These are phyloP conservation scores for Tulasnella sp. DNA, from an alignment of 768 basidiomycete species.

Conservation along the genomic window DNA sequence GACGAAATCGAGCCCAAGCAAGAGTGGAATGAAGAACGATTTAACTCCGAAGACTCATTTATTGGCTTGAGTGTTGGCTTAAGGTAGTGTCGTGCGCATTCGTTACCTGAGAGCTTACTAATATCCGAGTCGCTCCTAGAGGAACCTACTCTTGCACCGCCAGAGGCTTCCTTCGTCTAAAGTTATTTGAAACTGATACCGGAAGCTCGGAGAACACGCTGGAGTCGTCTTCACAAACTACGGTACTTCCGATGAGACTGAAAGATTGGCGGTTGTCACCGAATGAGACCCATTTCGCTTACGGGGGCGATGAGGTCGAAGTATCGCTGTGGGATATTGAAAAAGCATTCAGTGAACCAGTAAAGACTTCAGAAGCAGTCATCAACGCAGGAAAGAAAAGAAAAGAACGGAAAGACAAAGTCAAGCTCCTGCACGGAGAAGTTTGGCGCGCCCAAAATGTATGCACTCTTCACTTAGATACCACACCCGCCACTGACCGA, in stretches of 20 bases:
- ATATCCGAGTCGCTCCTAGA: constrained; percentile 36
- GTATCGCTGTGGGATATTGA: constrained; percentile 77
- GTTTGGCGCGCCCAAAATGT: constrained; percentile 85
- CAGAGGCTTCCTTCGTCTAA: constrained; percentile 64
- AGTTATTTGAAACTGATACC: constrained; percentile 32
- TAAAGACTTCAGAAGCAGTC: constrained; percentile 11
- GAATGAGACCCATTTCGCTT: constrained; percentile 58
- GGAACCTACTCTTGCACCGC: constrained; percentile 67
- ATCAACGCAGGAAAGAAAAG: constrained; percentile 48
- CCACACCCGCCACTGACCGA: neutral
- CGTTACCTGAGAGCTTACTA: neutral
- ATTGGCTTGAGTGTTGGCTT: constrained; percentile 56
- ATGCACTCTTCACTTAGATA: constrained; percentile 29
- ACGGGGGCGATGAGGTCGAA: constrained; percentile 84
- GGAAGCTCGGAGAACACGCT: constrained; percentile 33
- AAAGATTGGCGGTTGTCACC: constrained; percentile 60
- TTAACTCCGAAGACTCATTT: constrained; percentile 49
- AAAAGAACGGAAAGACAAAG: constrained; percentile 48
- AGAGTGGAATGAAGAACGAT: constrained; percentile 64
- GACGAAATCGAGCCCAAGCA: constrained; percentile 40
- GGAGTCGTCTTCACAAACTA: constrained; percentile 36
- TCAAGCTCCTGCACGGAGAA: constrained; percentile 62
- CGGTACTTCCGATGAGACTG: constrained; percentile 64
- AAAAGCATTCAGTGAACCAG: constrained; percentile 43
- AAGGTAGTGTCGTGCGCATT: constrained; percentile 43